Evolutionary conservation across 2,329 filamentous ascomycete species (phyloP), one percentile per base, ranked within the genome.

Genomic region (Beauveria brongniartii): DNA sequence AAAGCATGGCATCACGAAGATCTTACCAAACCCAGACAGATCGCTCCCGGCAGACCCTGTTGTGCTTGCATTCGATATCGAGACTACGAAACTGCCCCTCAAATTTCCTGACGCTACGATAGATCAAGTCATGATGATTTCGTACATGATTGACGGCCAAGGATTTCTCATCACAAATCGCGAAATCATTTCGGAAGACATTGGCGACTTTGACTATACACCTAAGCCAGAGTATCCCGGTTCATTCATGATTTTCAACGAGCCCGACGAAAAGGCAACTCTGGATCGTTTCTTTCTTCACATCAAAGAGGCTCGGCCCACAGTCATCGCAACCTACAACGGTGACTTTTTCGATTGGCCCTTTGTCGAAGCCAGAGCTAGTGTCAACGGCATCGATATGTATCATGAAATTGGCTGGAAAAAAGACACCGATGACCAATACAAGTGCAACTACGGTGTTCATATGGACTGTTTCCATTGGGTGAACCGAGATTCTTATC

Each of bases 271-370:
- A 74, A 94, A 94, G 73, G 84, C 82, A 1, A 72, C 96, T 2
- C 80, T 99, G 24, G 93, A 97, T 70, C 82, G 94, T 18, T 99
- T 99, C 76, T 97, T 99, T 70, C 80, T 90, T 46, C 94, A 97
- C 73, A 89, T 99, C 74, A 97, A 99, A 70, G 91, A 96, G 72
- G 91, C 92, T 1, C 85, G 89, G 63, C 94, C 94, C 0, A 97
- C 92, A 0, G 93, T 99, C 61, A 99, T 99, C 72, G 93, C 95
- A 41, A 99, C 94, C n/a, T 99, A 99, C 82, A 99, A 99, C 91
- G 94, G 94, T 78, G 94, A 99, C 78, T 99, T 99, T 73, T 99
- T 99, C 86, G 94, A 99, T 87, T 99, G 94, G 94, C 93, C 94
- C 0, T 99, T 95, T 71, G 92, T 99, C 26, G 94, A 99, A 77